Conservation (phyloP, 2,329 filamentous ascomycete species). For the Stromatinia cepivora region DNA sequence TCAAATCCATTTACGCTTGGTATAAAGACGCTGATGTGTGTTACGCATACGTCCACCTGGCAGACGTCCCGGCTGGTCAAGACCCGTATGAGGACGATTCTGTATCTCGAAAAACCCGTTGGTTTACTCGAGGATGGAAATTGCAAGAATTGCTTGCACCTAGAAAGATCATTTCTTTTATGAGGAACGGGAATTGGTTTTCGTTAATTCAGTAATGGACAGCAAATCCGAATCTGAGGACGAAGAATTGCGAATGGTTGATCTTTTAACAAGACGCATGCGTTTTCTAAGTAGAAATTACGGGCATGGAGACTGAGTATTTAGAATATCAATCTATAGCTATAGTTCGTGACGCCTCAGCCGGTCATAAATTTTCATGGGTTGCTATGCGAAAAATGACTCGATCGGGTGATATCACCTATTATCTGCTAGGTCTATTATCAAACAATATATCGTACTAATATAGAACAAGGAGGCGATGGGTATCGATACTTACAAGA, state of each 20-base stretch:
- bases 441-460: constrained; percentile 1
- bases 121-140: constrained; percentile 22
- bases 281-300: background rate
- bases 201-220: background rate
- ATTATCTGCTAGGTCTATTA: constrained; percentile 18
- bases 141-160: constrained; percentile 20
- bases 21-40: constrained; percentile 22
- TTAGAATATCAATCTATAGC: background rate
- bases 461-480: background rate
- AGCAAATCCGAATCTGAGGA: background rate
- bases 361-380: background rate
- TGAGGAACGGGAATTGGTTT: background rate
- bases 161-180: constrained; percentile 3
- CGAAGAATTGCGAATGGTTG: background rate
- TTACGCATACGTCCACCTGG: constrained; percentile 25
- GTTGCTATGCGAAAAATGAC: constrained; percentile 10
- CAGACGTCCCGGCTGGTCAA: constrained; percentile 14
- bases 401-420: constrained; percentile 17
- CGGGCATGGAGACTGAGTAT: background rate
- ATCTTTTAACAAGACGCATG: background rate
- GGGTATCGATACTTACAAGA: constrained; percentile 11
- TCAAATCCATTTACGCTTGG: constrained; percentile 28
- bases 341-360: background rate
- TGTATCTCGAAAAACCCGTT: constrained; percentile 7
- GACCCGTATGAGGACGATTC: background rate